These are phyloP conservation scores for Starmerella bacillaris DNA, from an alignment of 805 yeast genomes.

Conservation along the genomic window DNA sequence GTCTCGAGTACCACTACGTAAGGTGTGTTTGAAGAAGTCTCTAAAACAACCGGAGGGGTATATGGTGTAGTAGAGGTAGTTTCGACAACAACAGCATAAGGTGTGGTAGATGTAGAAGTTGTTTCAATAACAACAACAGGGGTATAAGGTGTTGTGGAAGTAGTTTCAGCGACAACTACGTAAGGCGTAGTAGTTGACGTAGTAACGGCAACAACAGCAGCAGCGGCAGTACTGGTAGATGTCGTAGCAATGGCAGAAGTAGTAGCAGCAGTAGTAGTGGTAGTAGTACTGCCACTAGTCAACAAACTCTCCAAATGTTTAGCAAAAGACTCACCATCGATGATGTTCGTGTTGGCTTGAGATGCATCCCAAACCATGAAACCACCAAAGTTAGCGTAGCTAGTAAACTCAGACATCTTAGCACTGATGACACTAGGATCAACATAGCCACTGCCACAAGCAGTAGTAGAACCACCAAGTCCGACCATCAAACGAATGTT, in stretches of 20 bases:
- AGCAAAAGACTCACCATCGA: conserved; percentile 30
- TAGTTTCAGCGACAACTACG: neutral
- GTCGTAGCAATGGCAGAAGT: conserved; percentile 7
- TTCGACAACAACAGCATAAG: neutral
- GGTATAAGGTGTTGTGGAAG: neutral
- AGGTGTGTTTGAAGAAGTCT: neutral
- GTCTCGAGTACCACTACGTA: neutral
- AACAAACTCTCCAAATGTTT: conserved; percentile 29
- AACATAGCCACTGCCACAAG: conserved; percentile 39
- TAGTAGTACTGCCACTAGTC: conserved; percentile 14
- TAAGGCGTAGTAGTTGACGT: neutral
- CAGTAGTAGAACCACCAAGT: conserved; percentile 42
- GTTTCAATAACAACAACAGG: neutral
- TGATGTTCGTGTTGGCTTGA: conserved; percentile 34
- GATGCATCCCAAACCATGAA: conserved; percentile 78
- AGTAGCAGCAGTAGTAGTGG: conserved; percentile 7
- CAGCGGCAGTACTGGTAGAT: neutral
- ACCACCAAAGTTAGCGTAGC: conserved; percentile 39
- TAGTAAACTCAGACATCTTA: conserved; percentile 16
- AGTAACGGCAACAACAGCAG: neutral
- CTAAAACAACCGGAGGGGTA: neutral
- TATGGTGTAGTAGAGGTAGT: neutral
- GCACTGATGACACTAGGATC: conserved; percentile 23
- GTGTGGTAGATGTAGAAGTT: neutral
- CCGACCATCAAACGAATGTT: conserved; percentile 58